A percentile compares a stretch with the other conserved stretches of the same genome.
Evolutionary conservation across 495 filamentous ascomycete genomes (phyloP).

Genomic region (Penicillium cataractarum): DNA sequence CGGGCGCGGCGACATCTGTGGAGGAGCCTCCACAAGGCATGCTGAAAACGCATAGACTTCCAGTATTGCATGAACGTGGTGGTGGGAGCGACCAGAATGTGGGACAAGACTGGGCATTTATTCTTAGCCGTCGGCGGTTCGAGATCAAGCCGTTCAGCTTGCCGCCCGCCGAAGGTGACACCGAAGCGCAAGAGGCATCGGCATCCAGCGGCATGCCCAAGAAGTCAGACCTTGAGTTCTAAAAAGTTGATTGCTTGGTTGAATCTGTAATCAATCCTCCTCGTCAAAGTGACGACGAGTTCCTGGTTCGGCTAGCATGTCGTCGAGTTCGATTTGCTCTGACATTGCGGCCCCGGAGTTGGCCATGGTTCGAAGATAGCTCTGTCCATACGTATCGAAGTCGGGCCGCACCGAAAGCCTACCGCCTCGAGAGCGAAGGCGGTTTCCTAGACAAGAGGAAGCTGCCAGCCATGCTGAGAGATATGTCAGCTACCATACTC

Average conservation of each 20-base stretch:
- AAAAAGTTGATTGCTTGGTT: neutral
- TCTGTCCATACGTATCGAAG: conserved; percentile 53
- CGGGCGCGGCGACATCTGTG: conserved; percentile 52
- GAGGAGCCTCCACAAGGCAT: conserved; percentile 87
- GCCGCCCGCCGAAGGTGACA: conserved; percentile 83
- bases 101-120: conserved; percentile 88
- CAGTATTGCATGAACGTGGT: conserved; percentile 84
- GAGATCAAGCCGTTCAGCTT: conserved; percentile 87
- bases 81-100: conserved; percentile 70
- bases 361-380: conserved; percentile 59
- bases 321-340: conserved; percentile 66
- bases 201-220: conserved; percentile 54
- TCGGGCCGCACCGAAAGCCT: conserved; percentile 40
- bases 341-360: conserved; percentile 57
- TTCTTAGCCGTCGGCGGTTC: conserved; percentile 78
- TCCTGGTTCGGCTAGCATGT: conserved; percentile 56
- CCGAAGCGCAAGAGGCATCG: conserved; percentile 64
- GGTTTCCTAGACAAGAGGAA: conserved; percentile 62
- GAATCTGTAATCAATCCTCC: conserved; percentile 31
- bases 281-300: conserved; percentile 36
- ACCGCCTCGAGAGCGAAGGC: conserved; percentile 49
- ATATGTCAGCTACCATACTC: conserved; percentile 26
- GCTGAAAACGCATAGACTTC: conserved; percentile 78
- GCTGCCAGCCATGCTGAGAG: conserved; percentile 56
- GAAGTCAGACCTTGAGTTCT: conserved; percentile 77